These are phyloP conservation scores for Macadamia tetraphylla DNA, from an alignment of 164 flowering plant species.

Conservation along the genomic window DNA sequence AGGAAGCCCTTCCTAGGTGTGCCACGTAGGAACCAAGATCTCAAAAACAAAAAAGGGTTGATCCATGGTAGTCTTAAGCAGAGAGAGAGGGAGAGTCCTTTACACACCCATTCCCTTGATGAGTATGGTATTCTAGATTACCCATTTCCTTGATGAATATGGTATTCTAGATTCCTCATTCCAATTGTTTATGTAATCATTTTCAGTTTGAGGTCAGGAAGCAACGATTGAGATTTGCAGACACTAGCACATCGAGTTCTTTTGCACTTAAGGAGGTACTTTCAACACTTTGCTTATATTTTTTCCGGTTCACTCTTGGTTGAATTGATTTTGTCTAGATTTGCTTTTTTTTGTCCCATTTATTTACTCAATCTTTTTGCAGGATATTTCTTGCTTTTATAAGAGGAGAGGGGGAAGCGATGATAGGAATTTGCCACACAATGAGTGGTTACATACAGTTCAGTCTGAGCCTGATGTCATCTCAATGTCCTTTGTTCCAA, in stretches of 20 bases:
- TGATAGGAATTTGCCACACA: conserved; percentile 43
- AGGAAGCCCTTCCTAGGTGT: too few species aligned
- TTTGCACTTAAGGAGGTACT: conserved; percentile 67
- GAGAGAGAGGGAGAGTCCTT: too few species aligned
- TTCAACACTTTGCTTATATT: conserved; percentile 1
- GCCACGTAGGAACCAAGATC: too few species aligned
- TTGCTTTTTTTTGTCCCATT: not conserved
- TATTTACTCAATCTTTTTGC: conserved; percentile 14
- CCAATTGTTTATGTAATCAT: not conserved
- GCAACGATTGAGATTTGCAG: conserved; percentile 66
- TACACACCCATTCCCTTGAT: too few species aligned
- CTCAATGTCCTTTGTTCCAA: conserved; percentile 90
- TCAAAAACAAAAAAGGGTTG: too few species aligned
- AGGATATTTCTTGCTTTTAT: conserved; percentile 54
- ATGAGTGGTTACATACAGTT: conserved; percentile 77
- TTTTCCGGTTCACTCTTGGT: not conserved
- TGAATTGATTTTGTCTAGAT: not conserved
- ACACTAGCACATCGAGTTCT: conserved; percentile 57
- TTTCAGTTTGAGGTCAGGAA: conserved; percentile 59
- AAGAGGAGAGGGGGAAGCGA: conserved; percentile 92
- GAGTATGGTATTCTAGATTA: not conserved
- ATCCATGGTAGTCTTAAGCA: too few species aligned
- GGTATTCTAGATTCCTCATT: not conserved
- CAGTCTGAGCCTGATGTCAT: conserved; percentile 79
- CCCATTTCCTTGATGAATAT: not conserved